These are phyloP conservation scores for Phoenix roebelenii DNA, from an alignment of 176 grass and related monocot genomes.

Conservation along the genomic window DNA sequence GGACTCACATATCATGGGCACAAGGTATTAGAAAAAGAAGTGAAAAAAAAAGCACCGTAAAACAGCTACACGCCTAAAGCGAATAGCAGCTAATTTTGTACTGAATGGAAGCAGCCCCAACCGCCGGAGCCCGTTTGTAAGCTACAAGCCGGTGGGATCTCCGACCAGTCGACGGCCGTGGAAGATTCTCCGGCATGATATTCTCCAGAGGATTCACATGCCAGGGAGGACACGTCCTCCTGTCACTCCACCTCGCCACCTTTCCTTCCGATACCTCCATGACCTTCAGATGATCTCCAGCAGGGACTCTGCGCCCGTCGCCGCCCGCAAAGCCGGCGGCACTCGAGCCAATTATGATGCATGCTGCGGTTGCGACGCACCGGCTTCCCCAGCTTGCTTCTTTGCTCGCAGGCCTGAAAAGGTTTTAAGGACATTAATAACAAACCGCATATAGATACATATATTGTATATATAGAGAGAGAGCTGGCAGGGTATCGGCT, in stretches of 20 bases:
- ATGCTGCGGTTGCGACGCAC: constrained; percentile 39
- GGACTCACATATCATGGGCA: no score
- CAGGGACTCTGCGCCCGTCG: neutral
- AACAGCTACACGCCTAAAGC: no score
- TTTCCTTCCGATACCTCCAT: constrained; percentile 1
- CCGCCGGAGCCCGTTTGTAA: no score
- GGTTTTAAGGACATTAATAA: no score
- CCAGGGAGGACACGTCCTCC: constrained; percentile 72
- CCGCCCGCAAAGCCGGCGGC: neutral
- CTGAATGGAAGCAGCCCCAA: no score
- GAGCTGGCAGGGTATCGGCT: no score
- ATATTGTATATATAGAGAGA: no score
- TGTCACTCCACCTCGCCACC: constrained; percentile 66
- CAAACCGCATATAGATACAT: no score
- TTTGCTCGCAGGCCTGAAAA: no score
- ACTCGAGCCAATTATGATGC: constrained; percentile 36
- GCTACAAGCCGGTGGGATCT: constrained; percentile 35
- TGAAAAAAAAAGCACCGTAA: no score
- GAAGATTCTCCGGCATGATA: constrained; percentile 84
- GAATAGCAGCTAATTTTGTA: no score
- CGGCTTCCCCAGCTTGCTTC: constrained; percentile 31
- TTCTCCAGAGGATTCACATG: constrained; percentile 66
- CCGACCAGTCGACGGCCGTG: constrained; percentile 40
- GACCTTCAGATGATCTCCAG: neutral
- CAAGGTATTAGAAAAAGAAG: no score